Percentiles rank a stretch among this genome's conserved stretches.
Evolutionary conservation across 2,329 filamentous ascomycete species (phyloP).

Genomic region (Plenodomus tracheiphilus): DNA sequence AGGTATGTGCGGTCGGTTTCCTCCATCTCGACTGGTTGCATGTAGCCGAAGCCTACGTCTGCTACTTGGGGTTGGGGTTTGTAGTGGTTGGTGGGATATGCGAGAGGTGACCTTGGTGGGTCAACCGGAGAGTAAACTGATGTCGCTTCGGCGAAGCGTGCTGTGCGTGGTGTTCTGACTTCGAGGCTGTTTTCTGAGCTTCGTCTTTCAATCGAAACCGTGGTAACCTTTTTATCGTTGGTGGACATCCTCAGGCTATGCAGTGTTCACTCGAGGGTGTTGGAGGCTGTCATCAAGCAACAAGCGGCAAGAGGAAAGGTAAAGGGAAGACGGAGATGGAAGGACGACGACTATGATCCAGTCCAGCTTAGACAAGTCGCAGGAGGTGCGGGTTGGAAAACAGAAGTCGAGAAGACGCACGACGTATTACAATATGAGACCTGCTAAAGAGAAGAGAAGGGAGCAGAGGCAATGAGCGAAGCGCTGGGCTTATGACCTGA

Average conservation of each 20-base stretch:
- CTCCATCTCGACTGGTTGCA: slow-evolving; percentile 62
- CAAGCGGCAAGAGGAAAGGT: slow-evolving; percentile 10
- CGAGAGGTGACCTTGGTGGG: slow-evolving; percentile 48
- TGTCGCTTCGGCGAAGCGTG: slow-evolving; percentile 80
- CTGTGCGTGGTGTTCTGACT: slow-evolving; percentile 69
- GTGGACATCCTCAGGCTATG: slow-evolving; percentile 50
- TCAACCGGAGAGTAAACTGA: slow-evolving; percentile 78
- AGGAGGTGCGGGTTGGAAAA: slow-evolving; percentile 23
- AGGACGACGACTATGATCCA: slow-evolving; percentile 41
- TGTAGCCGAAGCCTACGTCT: slow-evolving; percentile 92
- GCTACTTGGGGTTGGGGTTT: slow-evolving; percentile 71
- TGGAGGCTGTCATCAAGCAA: slow-evolving; percentile 40
- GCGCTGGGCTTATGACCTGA: slow-evolving; percentile 46
- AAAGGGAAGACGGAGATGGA: slow-evolving; percentile 36
- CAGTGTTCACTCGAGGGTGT: slow-evolving; percentile 33
- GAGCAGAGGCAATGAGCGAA: slow-evolving; percentile 39
- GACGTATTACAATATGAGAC: slow-evolving; percentile 48
- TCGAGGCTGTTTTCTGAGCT: slow-evolving; percentile 48
- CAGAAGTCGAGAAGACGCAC: slow-evolving; percentile 35
- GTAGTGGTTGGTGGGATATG: slow-evolving; percentile 60
- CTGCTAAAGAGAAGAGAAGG: slow-evolving; percentile 44
- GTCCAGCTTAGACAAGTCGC: slow-evolving; percentile 45
- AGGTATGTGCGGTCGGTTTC: slow-evolving; percentile 52
- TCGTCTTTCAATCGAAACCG: slow-evolving; percentile 48
- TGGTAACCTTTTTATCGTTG: slow-evolving; percentile 49